phyloP scores from a whole-genome alignment of 2,329 filamentous ascomycete genomes.

The Rhytidhysteron rufulum region DNA sequence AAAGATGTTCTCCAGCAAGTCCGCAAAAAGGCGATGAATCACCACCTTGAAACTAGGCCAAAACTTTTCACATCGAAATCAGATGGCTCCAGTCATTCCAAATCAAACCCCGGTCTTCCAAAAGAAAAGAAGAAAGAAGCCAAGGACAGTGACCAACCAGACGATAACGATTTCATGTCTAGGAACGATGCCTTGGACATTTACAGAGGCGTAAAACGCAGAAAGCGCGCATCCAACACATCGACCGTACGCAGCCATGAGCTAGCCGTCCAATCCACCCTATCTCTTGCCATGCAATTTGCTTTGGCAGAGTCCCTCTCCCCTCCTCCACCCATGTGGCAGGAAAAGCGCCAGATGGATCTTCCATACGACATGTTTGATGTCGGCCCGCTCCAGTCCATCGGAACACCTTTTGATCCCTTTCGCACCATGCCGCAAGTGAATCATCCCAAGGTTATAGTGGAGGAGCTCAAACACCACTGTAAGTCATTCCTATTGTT shows the following conservation, averaged over 20 bases:
- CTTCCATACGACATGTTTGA: slow-evolving; percentile 18
- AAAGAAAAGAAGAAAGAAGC: too few species aligned
- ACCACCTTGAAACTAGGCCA: slow-evolving; percentile 23
- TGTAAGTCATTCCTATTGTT: slow-evolving; percentile 15
- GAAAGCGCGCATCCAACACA: slow-evolving; percentile 6
- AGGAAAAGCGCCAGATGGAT: slow-evolving; percentile 9
- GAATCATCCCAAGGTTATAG: slow-evolving; percentile 22
- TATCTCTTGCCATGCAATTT: neutral
- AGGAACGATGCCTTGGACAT: slow-evolving; percentile 10
- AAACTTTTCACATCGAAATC: slow-evolving; percentile 19
- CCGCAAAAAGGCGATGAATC: slow-evolving; percentile 33
- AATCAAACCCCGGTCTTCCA: too few species aligned
- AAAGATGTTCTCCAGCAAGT: slow-evolving; percentile 29
- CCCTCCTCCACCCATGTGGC: slow-evolving; percentile 18
- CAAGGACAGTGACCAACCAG: slow-evolving; percentile 10
- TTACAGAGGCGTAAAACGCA: slow-evolving; percentile 7
- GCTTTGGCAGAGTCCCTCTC: slow-evolving; percentile 11
- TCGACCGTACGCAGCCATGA: slow-evolving; percentile 1
- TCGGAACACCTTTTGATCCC: slow-evolving; percentile 30
- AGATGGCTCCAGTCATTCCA: slow-evolving; percentile 11
- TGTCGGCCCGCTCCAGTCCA: slow-evolving; percentile 18
- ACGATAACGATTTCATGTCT: slow-evolving; percentile 5
- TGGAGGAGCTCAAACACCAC: slow-evolving; percentile 31
- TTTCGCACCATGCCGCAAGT: slow-evolving; percentile 33
- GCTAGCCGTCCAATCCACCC: neutral